phyloP scores from a whole-genome alignment of 1,139 yeast genomes.

The Pichia sp. region DNA sequence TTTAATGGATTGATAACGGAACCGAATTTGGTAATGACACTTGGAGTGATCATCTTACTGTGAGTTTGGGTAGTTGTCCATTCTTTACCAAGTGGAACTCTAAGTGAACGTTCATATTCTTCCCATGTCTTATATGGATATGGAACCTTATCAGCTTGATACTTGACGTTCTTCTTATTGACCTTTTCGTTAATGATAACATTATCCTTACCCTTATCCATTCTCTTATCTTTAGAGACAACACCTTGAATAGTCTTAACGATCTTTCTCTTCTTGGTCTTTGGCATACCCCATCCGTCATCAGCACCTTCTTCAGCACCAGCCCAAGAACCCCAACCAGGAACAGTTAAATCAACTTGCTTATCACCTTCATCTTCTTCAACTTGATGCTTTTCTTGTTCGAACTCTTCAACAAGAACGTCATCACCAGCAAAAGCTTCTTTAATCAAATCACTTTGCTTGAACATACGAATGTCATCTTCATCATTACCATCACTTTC shows the following conservation, averaged over 20 bases:
- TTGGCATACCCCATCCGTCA: slow-evolving; percentile 25
- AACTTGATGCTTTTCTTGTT: slow-evolving; percentile 64
- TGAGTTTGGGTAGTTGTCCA: slow-evolving; percentile 91
- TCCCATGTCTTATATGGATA: slow-evolving; percentile 92
- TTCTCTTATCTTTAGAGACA: slow-evolving; percentile 64
- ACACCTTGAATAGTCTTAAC: slow-evolving; percentile 74
- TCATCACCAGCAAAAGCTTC: slow-evolving; percentile 99
- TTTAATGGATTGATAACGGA: slow-evolving; percentile 87
- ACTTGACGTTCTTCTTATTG: slow-evolving; percentile 80
- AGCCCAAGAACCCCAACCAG: slow-evolving; percentile 96
- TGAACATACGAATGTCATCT: slow-evolving; percentile 49
- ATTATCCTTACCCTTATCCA: slow-evolving; percentile 70
- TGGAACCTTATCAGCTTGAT: slow-evolving; percentile 85
- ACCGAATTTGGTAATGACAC: slow-evolving; percentile 84
- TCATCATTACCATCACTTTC: slow-evolving; percentile 37
- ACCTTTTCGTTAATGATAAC: slow-evolving; percentile 90
- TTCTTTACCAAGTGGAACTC: slow-evolving; percentile 98
- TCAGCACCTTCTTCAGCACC: slow-evolving; percentile 46
- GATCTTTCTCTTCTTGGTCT: slow-evolving; percentile 62
- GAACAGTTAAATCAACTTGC: slow-evolving; percentile 79
- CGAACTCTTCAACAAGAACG: slow-evolving; percentile 67
- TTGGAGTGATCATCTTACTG: slow-evolving; percentile 87
- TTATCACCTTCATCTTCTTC: slow-evolving; percentile 82
- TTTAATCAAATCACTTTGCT: slow-evolving; percentile 73
- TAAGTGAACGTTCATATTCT: slow-evolving; percentile 89